These are phyloP conservation scores for Hirsutella rhossiliensis DNA, from an alignment of 2,329 filamentous ascomycete genomes.

Conservation along the genomic window DNA sequence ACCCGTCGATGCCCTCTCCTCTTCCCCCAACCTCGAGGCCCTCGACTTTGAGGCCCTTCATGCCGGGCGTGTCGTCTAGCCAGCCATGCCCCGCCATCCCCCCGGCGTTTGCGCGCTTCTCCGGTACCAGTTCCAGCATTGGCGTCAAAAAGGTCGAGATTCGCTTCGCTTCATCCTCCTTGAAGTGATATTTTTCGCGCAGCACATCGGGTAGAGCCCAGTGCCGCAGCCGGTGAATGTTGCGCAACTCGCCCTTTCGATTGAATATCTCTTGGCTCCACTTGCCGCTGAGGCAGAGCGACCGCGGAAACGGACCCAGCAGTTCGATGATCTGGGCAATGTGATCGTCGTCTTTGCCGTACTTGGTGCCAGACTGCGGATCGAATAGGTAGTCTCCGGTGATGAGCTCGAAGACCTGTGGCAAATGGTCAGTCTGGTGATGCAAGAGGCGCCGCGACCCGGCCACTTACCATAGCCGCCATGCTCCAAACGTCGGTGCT, in stretches of 20 bases:
- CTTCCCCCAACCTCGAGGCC: slow-evolving; percentile 65
- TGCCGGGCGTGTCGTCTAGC: slow-evolving; percentile 75
- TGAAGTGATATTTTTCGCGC: slow-evolving; percentile 94
- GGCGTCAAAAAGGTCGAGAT: slow-evolving; percentile 75
- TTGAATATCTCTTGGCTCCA: slow-evolving; percentile 99
- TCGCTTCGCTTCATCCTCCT: slow-evolving; percentile 63
- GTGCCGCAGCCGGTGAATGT: slow-evolving; percentile 91
- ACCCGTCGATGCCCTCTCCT: slow-evolving; percentile 89
- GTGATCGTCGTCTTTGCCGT: slow-evolving; percentile 98
- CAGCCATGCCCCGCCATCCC: slow-evolving; percentile 84
- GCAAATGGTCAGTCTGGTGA: not conserved
- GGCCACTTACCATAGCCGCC: slow-evolving; percentile 80
- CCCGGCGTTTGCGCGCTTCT: slow-evolving; percentile 85
- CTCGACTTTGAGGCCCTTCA: slow-evolving; percentile 67
- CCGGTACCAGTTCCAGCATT: slow-evolving; percentile 82
- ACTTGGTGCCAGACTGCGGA: slow-evolving; percentile 95
- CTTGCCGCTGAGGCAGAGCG: slow-evolving; percentile 82
- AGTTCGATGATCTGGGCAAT: slow-evolving; percentile 98
- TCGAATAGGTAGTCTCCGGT: slow-evolving; percentile 98
- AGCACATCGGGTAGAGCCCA: slow-evolving; percentile 92
- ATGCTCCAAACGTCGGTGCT: slow-evolving; percentile 99
- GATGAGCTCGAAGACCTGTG: slow-evolving; percentile 87
- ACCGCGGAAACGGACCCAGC: slow-evolving; percentile 85
- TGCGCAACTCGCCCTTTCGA: slow-evolving; percentile 88
- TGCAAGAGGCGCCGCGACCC: not conserved